A percentile compares a stretch with the other conserved stretches of the same genome.
Conservation (phyloP, 1,139 yeast species). For the Candida pseudocylindracea region DNA sequence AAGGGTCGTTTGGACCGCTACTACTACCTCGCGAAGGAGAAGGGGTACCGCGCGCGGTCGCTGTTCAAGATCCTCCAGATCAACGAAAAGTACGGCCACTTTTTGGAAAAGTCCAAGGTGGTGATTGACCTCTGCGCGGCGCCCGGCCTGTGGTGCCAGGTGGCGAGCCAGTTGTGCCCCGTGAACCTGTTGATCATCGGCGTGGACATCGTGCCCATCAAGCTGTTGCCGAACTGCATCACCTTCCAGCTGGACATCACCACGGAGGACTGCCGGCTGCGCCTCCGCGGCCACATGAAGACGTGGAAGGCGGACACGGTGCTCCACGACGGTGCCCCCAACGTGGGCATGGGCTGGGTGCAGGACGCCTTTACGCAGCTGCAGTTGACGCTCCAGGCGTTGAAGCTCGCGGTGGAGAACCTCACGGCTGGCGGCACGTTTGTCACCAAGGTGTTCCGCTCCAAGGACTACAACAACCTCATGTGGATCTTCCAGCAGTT, state of each 20-base stretch:
- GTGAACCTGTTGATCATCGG: constrained; percentile 85
- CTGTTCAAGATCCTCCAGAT: constrained; percentile 89
- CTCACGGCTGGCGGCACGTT: constrained; percentile 87
- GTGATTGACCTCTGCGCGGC: constrained; percentile 98
- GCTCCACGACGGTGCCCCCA: constrained; percentile 98
- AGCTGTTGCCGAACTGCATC: constrained; percentile 80
- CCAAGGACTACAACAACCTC: constrained; percentile 89
- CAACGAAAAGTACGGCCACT: constrained; percentile 91
- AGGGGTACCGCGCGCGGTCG: constrained; percentile 98
- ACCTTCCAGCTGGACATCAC: constrained; percentile 95
- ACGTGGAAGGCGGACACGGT: constrained; percentile 99
- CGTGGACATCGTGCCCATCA: constrained; percentile 94
- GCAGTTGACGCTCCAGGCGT: constrained; percentile 80
- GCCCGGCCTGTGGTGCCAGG: constrained; percentile 99
- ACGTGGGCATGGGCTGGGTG: constrained; percentile 97
- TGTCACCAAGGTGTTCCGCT: constrained; percentile 89
- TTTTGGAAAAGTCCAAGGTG: constrained; percentile 86
- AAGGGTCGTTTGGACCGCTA: constrained; percentile 98
- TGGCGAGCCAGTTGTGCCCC: constrained; percentile 85
- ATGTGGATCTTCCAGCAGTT: constrained; percentile 96
- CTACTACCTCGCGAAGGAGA: constrained; percentile 89
- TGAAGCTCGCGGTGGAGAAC: constrained; percentile 89
- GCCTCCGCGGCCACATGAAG: constrained; percentile 83
- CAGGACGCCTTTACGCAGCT: constrained; percentile 99
- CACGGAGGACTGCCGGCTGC: constrained; percentile 92